Conservation (phyloP, 1,284 basidiomycete genomes). For the Moesziomyces globuligerus region DNA sequence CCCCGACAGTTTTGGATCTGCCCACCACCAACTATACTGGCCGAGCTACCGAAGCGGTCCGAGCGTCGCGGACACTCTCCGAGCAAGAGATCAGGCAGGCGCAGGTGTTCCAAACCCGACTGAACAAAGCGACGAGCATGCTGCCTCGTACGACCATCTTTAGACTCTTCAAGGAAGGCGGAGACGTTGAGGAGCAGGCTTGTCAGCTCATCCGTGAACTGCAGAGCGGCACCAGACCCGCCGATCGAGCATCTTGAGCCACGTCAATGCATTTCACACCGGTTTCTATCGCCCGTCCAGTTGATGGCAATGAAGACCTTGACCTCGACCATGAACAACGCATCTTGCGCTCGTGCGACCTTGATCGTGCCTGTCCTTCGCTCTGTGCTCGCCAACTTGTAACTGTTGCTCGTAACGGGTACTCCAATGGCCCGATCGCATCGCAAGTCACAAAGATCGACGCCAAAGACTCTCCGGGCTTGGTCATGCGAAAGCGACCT, state of each 20-base stretch:
- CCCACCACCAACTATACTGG: conserved; percentile 16
- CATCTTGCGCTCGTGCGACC: too few relatives aligned
- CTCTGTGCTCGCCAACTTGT: too few relatives aligned
- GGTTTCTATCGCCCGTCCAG: background rate
- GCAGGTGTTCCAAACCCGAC: conserved; percentile 36
- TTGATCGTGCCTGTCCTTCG: too few relatives aligned
- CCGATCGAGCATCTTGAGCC: conserved; percentile 21
- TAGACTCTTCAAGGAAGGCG: conserved; percentile 40
- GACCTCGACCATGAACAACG: too few relatives aligned
- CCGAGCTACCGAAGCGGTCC: conserved; percentile 2
- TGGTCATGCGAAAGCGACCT: too few relatives aligned
- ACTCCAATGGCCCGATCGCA: too few relatives aligned
- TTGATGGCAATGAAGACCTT: too few relatives aligned
- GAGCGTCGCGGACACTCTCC: conserved; percentile 13
- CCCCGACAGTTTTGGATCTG: conserved; percentile 21
- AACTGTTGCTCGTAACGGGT: too few relatives aligned
- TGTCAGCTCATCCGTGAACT: conserved; percentile 43
- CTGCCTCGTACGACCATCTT: conserved; percentile 48
- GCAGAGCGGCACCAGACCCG: conserved; percentile 41
- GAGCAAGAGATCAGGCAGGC: conserved; percentile 37
- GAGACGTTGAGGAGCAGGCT: conserved; percentile 35
- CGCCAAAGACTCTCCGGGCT: too few relatives aligned
- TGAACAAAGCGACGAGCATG: conserved; percentile 41
- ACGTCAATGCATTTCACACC: background rate
- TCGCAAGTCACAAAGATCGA: too few relatives aligned